These are phyloP conservation scores for Cyclotella choctawhatcheeana DNA, from an alignment of 108 stramenopile species.

Conservation along the genomic window DNA sequence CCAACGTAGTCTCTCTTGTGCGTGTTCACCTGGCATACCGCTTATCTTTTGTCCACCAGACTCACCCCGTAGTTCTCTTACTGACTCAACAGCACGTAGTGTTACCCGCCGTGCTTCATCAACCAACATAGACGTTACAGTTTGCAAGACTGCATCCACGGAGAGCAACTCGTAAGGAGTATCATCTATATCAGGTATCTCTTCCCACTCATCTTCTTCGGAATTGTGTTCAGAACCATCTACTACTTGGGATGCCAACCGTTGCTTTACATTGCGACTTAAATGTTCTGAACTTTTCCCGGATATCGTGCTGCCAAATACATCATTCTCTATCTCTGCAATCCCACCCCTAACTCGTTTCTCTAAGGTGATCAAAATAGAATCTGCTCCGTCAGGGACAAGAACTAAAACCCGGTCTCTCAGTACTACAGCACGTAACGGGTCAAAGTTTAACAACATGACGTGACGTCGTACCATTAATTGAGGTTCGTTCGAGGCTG, in stretches of 20 bases:
- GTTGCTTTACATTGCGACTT: not conserved
- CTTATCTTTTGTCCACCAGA: not conserved
- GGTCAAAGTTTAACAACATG: too few species aligned
- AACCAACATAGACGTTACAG: constrained; percentile 63
- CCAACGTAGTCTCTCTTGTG: constrained; percentile 67
- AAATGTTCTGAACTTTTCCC: not conserved
- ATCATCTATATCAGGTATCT: constrained; percentile 63
- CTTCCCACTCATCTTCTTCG: constrained; percentile 44
- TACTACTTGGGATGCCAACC: not conserved
- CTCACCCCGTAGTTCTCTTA: constrained; percentile 57
- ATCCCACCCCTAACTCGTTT: too few species aligned
- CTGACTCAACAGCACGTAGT: constrained; percentile 35
- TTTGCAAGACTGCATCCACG: constrained; percentile 82
- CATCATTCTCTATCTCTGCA: constrained; percentile 54
- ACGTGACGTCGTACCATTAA: too few species aligned
- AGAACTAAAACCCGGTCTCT: too few species aligned
- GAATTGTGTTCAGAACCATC: constrained; percentile 1
- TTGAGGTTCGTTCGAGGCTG: too few species aligned
- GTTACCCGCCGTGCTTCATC: constrained; percentile 66
- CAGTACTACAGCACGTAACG: too few species aligned
- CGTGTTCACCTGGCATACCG: constrained; percentile 52
- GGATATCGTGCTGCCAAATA: constrained; percentile 41
- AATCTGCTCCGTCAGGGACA: too few species aligned
- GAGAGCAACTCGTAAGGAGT: constrained; percentile 72
- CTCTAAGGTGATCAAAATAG: too few species aligned